Base-by-base conservation (phyloP, 1,139 yeast genomes). In the Candida sp. region DNA sequence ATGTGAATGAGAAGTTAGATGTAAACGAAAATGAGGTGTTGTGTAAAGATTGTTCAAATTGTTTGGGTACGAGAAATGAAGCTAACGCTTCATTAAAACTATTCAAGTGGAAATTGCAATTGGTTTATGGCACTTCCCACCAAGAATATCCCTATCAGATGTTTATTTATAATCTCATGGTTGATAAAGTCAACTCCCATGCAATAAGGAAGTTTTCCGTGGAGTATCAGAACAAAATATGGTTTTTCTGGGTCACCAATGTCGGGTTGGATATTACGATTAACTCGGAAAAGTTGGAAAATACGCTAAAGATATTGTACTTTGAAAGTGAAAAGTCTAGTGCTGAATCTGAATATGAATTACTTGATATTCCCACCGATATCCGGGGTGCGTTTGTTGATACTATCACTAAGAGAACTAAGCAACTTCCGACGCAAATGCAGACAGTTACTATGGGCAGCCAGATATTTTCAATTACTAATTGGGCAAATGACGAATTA, bases 231-330 rank as follows among this genome's bases (percentile, higher is more conserved):
- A 82, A 83, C 57, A 89, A 82, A 60, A 78, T 77, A 52, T 80
- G 90, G 61, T 66, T 52, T 27, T 40, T 82, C 1, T 85, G 90
- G 89, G 73, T 83, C 1, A 73, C 83, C 55, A 81, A 75, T 50
- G 64, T 75, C 4, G 84, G 82, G 0, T 65, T 49, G 35, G 55
- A 61, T 59, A 38, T 67, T 49, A 33, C 64, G 33, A 38, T 57
- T 5, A 57, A 56, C 5, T 57, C 41, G 2, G 49, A 38, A 3
- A 36, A 40, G 15, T 46, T 57, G 12, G 43, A 46, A 21, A 60
- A 63, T 55, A 72, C 73, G 1, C 56, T 77, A 25, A 81, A 81
- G 50, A 55, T 80, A 1, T 66, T 72, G 39, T 32, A 75, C 45
- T 72, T 48, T 44, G 39, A 44, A 9, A 43, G 47, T 19, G 47